Percentiles rank a stretch among this genome's conserved stretches.
Evolutionary conservation across 176 grass and related monocot species (phyloP).

Genomic region (Oryza coarctata): DNA sequence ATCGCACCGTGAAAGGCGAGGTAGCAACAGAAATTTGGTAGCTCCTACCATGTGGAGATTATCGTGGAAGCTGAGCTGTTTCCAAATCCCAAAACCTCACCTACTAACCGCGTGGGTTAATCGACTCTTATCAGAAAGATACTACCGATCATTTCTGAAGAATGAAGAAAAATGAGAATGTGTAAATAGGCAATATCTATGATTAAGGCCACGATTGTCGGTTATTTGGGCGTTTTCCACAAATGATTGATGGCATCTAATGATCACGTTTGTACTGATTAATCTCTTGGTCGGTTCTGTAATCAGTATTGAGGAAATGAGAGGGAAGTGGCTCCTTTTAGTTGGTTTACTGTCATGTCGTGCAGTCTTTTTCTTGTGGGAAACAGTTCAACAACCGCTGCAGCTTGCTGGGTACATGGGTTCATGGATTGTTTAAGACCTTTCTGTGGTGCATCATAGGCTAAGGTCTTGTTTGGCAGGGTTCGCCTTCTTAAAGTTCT

Average conservation of each 20-base stretch:
- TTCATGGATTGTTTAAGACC: conserved; percentile 37
- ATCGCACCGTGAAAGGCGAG: conserved; percentile 24
- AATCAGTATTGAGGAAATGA: neutral
- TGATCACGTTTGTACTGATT: conserved; percentile 12
- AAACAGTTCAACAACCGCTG: conserved; percentile 37
- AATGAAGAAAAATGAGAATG: neutral
- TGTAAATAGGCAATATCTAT: neutral
- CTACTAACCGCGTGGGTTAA: conserved; percentile 25
- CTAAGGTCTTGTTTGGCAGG: neutral
- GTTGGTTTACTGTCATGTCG: conserved; percentile 14
- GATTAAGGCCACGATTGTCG: neutral
- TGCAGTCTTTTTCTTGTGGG: conserved; percentile 15
- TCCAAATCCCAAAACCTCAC: neutral
- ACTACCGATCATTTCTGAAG: neutral
- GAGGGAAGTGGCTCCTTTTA: neutral
- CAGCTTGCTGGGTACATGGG: neutral
- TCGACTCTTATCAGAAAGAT: conserved; percentile 23
- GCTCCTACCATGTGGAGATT: conserved; percentile 28
- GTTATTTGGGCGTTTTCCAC: conserved; percentile 19
- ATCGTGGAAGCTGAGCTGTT: conserved; percentile 43
- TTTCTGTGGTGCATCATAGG: neutral
- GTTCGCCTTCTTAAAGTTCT: neutral
- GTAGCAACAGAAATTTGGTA: conserved; percentile 33
- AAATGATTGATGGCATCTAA: conserved; percentile 4
- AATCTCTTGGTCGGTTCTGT: neutral